phyloP scores from a whole-genome alignment of 306 rosid species.

The Vigna unguiculata region DNA sequence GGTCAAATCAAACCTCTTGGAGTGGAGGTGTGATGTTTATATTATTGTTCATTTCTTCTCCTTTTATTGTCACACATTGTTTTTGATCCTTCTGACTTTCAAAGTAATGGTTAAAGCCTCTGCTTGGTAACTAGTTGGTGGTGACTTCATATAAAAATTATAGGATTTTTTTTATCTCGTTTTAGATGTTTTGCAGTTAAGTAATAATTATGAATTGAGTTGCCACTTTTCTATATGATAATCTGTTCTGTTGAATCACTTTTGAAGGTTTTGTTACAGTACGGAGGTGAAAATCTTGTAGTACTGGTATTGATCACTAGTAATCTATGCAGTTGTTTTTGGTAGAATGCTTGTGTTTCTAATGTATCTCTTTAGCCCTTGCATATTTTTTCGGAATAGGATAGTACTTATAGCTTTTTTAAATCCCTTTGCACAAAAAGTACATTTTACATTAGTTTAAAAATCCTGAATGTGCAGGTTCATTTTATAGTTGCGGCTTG shows the following conservation, averaged over 20 bases:
- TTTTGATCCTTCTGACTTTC: slow-evolving; percentile 21
- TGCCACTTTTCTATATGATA: background rate
- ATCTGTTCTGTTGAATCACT: slow-evolving; percentile 10
- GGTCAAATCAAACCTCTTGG: slow-evolving; percentile 93
- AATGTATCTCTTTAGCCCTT: slow-evolving; percentile 1
- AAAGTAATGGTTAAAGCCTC: slow-evolving; percentile 24
- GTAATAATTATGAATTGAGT: slow-evolving; percentile 25
- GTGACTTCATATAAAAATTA: slow-evolving; percentile 7
- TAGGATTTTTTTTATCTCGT: slow-evolving; percentile 1
- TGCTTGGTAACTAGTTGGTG: slow-evolving; percentile 12
- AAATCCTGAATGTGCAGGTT: slow-evolving; percentile 61
- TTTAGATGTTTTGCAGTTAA: slow-evolving; percentile 22
- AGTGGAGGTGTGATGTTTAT: slow-evolving; percentile 74
- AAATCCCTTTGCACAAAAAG: background rate
- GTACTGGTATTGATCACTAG: background rate
- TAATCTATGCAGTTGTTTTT: slow-evolving; percentile 11
- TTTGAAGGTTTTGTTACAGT: slow-evolving; percentile 16
- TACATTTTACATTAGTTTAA: slow-evolving; percentile 12
- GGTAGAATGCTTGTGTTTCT: slow-evolving; percentile 17
- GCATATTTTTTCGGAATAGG: background rate
- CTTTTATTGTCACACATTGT: background rate
- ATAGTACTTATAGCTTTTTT: slow-evolving; percentile 4
- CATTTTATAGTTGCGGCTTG: slow-evolving; percentile 99
- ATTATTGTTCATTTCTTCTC: slow-evolving; percentile 30
- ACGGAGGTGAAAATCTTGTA: background rate